phyloP scores from a whole-genome alignment of 2,329 filamentous ascomycete genomes.

The Hypoxylon sp. region DNA sequence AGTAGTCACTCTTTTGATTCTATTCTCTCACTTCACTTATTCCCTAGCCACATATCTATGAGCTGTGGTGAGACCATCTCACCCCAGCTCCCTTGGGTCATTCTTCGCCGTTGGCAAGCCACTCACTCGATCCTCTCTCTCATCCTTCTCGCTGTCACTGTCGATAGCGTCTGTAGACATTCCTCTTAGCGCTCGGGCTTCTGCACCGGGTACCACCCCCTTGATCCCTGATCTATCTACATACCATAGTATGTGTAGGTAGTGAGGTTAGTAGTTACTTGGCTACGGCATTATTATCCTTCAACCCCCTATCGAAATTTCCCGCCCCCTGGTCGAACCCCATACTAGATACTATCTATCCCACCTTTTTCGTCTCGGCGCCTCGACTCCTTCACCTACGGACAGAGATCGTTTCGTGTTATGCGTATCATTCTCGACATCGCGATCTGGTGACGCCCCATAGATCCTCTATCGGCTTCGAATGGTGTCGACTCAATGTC shows the following conservation, averaged over 20 bases:
- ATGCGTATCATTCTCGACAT: slow-evolving; percentile 25
- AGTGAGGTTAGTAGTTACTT: slow-evolving; percentile 28
- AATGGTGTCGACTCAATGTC: slow-evolving; percentile 50
- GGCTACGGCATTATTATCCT: slow-evolving; percentile 31
- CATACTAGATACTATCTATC: slow-evolving; percentile 40
- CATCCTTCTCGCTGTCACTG: slow-evolving; percentile 6
- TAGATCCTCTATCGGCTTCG: slow-evolving; percentile 23
- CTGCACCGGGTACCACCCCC: slow-evolving; percentile 34
- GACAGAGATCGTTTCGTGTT: slow-evolving; percentile 19
- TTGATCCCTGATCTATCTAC: slow-evolving; percentile 35
- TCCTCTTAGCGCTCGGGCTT: slow-evolving; percentile 39
- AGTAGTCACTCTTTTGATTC: slow-evolving; percentile 32
- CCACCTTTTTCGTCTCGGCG: slow-evolving; percentile 41
- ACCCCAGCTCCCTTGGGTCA: slow-evolving; percentile 8
- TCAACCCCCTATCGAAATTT: slow-evolving; percentile 44
- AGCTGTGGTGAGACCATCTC: slow-evolving; percentile 7
- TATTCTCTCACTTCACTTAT: slow-evolving; percentile 4
- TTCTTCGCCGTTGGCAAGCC: neutral
- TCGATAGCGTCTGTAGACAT: slow-evolving; percentile 27
- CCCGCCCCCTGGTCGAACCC: slow-evolving; percentile 39
- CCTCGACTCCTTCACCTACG: slow-evolving; percentile 38
- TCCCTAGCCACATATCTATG: slow-evolving; percentile 7
- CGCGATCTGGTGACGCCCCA: slow-evolving; percentile 17
- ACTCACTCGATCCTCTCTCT: neutral
- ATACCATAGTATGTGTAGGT: neutral